These are phyloP conservation scores for Chaetothyriales sp. DNA, from an alignment of 2,329 filamentous ascomycete species.

Conservation along the genomic window DNA sequence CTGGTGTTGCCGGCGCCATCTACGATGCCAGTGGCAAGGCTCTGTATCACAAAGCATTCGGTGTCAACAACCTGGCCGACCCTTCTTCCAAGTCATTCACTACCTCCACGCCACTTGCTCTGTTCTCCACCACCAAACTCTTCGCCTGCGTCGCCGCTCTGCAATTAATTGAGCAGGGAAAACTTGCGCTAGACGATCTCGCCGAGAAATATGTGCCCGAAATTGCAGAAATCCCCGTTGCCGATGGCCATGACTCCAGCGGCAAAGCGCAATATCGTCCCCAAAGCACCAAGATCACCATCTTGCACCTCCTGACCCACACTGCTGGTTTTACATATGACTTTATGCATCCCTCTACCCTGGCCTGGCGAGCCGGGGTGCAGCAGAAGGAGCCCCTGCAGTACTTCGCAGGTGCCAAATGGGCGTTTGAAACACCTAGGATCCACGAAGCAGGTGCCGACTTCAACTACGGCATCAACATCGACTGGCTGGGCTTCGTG, in stretches of 20 bases:
- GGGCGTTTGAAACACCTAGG: constrained; percentile 7
- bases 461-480: constrained; percentile 22
- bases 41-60: constrained; percentile 9
- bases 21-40: constrained; percentile 11
- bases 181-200: constrained; percentile 12
- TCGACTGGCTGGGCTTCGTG: constrained; percentile 38
- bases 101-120: constrained; percentile 7
- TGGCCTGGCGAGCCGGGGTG: constrained; percentile 6
- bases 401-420: neutral
- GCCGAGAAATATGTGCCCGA: constrained; percentile 13
- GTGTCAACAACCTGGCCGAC: constrained; percentile 9
- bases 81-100: constrained; percentile 5
- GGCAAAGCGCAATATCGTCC: constrained; percentile 5
- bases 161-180: constrained; percentile 15
- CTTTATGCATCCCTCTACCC: constrained; percentile 10
- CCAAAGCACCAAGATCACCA: constrained; percentile 8
- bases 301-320: constrained; percentile 13
- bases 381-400: neutral
- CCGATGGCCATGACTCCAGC: constrained; percentile 5
- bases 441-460: constrained; percentile 9
- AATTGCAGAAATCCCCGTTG: constrained; percentile 10
- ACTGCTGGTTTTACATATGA: constrained; percentile 14
- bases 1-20: constrained; percentile 10
- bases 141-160: constrained; percentile 11
- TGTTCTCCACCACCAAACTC: constrained; percentile 16